A percentile compares a stretch with the other conserved stretches of the same genome.
Conservation (phyloP, 495 filamentous ascomycete genomes). For the Penicillium lividum region DNA sequence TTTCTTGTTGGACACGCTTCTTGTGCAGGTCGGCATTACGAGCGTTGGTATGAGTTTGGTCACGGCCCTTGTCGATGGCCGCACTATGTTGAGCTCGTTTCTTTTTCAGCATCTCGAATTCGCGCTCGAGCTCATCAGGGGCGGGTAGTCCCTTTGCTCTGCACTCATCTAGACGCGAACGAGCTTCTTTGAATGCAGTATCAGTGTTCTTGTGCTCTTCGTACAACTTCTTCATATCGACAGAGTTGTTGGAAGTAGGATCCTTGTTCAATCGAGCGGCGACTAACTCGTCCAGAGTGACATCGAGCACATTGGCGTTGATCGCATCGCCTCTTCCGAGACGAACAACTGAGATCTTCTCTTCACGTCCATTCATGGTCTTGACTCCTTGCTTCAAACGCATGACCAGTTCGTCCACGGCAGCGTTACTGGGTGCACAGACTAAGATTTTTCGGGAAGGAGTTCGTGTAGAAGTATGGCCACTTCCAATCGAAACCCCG, state of each 20-base stretch:
- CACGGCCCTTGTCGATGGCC: conserved; percentile 81
- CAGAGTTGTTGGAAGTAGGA: conserved; percentile 36
- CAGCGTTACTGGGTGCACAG: conserved; percentile 95
- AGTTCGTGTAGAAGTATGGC: conserved; percentile 23
- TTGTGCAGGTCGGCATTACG: conserved; percentile 85
- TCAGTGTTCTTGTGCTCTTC: conserved; percentile 79
- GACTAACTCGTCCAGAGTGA: conserved; percentile 91
- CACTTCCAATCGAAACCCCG: conserved; percentile 18
- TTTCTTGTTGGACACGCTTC: conserved; percentile 81
- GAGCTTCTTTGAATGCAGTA: conserved; percentile 63
- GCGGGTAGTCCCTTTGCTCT: conserved; percentile 61
- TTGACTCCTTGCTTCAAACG: conserved; percentile 88
- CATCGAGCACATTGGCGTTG: conserved; percentile 84
- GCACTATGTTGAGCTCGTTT: conserved; percentile 73
- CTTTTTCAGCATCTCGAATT: conserved; percentile 74
- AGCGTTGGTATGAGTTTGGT: conserved; percentile 71
- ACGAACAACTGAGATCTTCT: conserved; percentile 80
- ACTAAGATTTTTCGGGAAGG: conserved; percentile 84
- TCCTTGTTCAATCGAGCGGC: conserved; percentile 62
- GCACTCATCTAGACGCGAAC: conserved; percentile 69
- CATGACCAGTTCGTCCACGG: conserved; percentile 93
- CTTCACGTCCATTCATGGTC: conserved; percentile 66
- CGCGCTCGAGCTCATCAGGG: conserved; percentile 65
- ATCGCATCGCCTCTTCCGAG: conserved; percentile 93
- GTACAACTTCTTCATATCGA: conserved; percentile 74